phyloP scores from a whole-genome alignment of 129 eudicot species.

The Deinandra increscens region DNA sequence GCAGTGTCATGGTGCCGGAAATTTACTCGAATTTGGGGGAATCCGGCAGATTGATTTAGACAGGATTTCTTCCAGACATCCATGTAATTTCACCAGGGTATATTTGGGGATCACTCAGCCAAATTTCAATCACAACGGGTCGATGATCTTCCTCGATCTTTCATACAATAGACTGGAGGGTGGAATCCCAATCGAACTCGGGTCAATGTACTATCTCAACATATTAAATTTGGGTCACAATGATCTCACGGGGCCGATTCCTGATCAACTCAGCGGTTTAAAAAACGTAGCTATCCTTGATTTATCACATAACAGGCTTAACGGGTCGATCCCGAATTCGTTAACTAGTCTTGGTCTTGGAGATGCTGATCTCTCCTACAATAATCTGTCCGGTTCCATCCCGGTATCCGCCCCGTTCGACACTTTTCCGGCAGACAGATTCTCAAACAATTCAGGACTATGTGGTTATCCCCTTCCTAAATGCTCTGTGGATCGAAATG shows the following conservation, averaged over 20 bases:
- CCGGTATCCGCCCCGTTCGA: constrained; percentile 83
- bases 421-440: constrained; percentile 66
- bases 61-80: constrained; percentile 63
- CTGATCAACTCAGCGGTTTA: constrained; percentile 67
- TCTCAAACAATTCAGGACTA: constrained; percentile 72
- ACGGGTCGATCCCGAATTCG: constrained; percentile 75
- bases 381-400: constrained; percentile 63
- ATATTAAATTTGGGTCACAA: constrained; percentile 79
- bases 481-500: constrained; percentile 30
- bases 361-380: constrained; percentile 77
- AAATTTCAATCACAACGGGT: constrained; percentile 85
- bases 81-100: constrained; percentile 73
- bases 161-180: constrained; percentile 79
- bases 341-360: constrained; percentile 67
- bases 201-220: constrained; percentile 67
- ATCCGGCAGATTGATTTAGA: constrained; percentile 62
- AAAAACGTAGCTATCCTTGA: constrained; percentile 76
- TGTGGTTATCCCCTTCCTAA: constrained; percentile 76
- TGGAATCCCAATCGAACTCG: constrained; percentile 87
- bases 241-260: constrained; percentile 79
- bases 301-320: constrained; percentile 66
- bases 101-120: constrained; percentile 73
- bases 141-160: constrained; percentile 88
- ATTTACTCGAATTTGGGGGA: constrained; percentile 86
- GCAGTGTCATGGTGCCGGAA: constrained; percentile 92